These are phyloP conservation scores for Sphaerulina musiva DNA, from an alignment of 2,329 filamentous ascomycete genomes.

Conservation along the genomic window DNA sequence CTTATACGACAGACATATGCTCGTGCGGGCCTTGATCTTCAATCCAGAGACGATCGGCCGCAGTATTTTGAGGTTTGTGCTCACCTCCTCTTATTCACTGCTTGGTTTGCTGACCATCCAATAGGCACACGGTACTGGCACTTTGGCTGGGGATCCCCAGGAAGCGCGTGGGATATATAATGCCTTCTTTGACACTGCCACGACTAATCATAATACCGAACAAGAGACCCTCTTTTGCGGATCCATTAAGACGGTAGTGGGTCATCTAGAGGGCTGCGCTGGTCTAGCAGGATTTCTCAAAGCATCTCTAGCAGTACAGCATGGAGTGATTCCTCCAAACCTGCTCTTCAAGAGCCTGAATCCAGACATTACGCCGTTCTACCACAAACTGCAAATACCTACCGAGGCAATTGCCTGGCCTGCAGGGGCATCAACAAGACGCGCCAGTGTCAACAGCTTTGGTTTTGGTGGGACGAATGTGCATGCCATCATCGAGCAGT, in stretches of 20 bases:
- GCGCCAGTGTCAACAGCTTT: slow-evolving; percentile 23
- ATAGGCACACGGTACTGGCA: slow-evolving; percentile 33
- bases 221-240: slow-evolving; percentile 19
- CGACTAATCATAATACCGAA: not conserved
- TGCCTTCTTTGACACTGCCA: slow-evolving; percentile 11
- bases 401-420: slow-evolving; percentile 30
- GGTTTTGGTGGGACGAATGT: slow-evolving; percentile 25
- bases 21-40: slow-evolving; percentile 23
- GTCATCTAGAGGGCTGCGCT: slow-evolving; percentile 22
- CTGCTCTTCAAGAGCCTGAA: slow-evolving; percentile 24
- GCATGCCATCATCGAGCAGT: slow-evolving; percentile 23
- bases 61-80: slow-evolving; percentile 17
- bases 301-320: slow-evolving; percentile 24
- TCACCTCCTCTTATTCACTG: not conserved
- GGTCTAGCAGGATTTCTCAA: slow-evolving; percentile 27
- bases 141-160: slow-evolving; percentile 26
- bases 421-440: slow-evolving; percentile 8
- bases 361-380: slow-evolving; percentile 27
- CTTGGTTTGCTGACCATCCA: not conserved
- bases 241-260: slow-evolving; percentile 27
- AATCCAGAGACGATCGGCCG: slow-evolving; percentile 8
- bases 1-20: slow-evolving; percentile 37
- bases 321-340: slow-evolving; percentile 25
- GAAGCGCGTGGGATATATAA: slow-evolving; percentile 24
- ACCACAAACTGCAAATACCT: slow-evolving; percentile 18